Evolutionary conservation across 768 basidiomycete genomes (phyloP).

Genomic region (Mycena galopus): DNA sequence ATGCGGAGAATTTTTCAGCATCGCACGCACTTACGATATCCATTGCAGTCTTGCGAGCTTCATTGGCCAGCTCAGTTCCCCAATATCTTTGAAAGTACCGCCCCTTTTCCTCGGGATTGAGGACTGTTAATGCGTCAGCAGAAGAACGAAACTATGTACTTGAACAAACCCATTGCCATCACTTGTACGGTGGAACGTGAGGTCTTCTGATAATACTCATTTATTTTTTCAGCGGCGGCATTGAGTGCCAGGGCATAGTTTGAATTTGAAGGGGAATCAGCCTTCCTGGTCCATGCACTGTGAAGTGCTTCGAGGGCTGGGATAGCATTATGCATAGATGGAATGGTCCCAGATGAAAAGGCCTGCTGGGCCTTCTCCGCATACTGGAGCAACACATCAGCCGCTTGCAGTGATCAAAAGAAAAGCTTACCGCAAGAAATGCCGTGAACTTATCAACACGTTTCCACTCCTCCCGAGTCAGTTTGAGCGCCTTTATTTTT

Average conservation of each 20-base stretch:
- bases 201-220: conserved; percentile 47
- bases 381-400: conserved; percentile 33
- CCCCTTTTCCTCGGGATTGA: neutral
- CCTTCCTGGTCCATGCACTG: conserved; percentile 40
- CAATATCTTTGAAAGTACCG: neutral
- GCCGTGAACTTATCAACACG: conserved; percentile 36
- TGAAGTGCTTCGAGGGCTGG: conserved; percentile 51
- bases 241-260: conserved; percentile 40
- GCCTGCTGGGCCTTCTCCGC: conserved; percentile 49
- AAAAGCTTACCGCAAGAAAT: conserved; percentile 39
- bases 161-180: conserved; percentile 44
- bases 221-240: conserved; percentile 43
- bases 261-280: conserved; percentile 31
- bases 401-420: neutral
- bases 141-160: neutral
- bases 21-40: neutral
- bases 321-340: conserved; percentile 45
- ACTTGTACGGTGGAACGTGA: conserved; percentile 34
- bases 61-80: neutral
- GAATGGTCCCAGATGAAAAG: conserved; percentile 46
- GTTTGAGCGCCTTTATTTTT: conserved; percentile 37
- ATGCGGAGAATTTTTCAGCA: neutral
- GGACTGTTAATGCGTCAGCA: neutral
- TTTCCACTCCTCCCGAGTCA: conserved; percentile 43
- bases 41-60: neutral